Conservation (phyloP, 2,329 filamentous ascomycete genomes). For the Cladosporium sp. region DNA sequence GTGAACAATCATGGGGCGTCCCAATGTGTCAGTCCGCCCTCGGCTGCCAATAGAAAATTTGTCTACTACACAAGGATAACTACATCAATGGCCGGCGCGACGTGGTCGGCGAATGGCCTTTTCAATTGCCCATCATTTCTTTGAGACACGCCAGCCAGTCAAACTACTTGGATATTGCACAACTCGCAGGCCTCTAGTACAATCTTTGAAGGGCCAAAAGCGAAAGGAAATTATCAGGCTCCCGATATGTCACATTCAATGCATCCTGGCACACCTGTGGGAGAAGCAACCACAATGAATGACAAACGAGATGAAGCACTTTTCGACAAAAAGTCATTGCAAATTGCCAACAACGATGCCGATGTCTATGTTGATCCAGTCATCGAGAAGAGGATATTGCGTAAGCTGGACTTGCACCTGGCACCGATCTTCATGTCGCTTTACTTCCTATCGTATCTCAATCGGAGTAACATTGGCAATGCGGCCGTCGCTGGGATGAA, state of each 20-base stretch:
- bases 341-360: not conserved
- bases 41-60: not conserved
- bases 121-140: not conserved
- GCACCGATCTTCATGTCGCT: conserved; percentile 5
- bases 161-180: not conserved
- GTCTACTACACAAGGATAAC: not conserved
- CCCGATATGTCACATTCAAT: not conserved
- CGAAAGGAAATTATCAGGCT: no score
- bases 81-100: not conserved
- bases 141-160: not conserved
- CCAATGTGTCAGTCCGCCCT: no score
- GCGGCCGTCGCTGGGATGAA: conserved; percentile 2
- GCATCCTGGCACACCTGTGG: not conserved
- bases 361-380: not conserved
- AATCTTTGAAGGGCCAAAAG: no score
- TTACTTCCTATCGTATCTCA: conserved; percentile 4
- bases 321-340: not conserved
- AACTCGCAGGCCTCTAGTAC: not conserved
- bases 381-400: conserved; percentile 2
- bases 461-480: conserved; percentile 2
- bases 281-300: not conserved
- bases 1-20: not conserved
- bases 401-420: not conserved
- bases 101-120: not conserved
- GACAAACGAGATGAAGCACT: not conserved